Percentiles rank a stretch among this genome's conserved stretches.
phyloP scores from a whole-genome alignment of 805 yeast genomes.

The Metschnikowia bowlesiae region DNA sequence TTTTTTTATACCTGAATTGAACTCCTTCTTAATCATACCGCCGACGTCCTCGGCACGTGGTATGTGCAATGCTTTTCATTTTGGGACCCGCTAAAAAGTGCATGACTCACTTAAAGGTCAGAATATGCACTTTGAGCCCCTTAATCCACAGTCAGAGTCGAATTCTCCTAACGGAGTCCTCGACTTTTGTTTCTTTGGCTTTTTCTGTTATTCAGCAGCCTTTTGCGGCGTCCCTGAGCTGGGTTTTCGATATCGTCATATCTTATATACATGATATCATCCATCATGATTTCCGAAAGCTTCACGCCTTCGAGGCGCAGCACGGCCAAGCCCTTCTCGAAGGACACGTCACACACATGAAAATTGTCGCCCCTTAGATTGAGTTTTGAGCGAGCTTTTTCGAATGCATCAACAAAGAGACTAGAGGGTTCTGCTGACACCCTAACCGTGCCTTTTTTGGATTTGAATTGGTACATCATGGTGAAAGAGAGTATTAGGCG shows the following conservation, averaged over 20 bases:
- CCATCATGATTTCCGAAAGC: slow-evolving; percentile 45
- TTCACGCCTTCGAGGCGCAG: slow-evolving; percentile 32
- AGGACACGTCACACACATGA: slow-evolving; percentile 43
- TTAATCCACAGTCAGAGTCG: no score
- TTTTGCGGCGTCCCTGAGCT: no score
- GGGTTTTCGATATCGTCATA: slow-evolving; percentile 19
- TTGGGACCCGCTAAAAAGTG: no score
- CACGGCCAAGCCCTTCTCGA: slow-evolving; percentile 39
- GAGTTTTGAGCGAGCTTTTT: slow-evolving; percentile 30
- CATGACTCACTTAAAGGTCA: no score
- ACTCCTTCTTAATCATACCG: no score
- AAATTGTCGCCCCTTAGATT: slow-evolving; percentile 9
- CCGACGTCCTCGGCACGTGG: no score
- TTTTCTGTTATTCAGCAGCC: no score
- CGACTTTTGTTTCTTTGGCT: no score
- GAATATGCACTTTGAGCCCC: no score
- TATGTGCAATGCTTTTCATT: no score
- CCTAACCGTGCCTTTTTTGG: slow-evolving; percentile 80
- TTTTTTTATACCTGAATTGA: no score
- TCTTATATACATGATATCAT: slow-evolving; percentile 49
- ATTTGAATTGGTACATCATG: slow-evolving; percentile 62
- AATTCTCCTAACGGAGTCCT: no score
- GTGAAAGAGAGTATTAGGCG: neutral
- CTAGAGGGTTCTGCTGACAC: slow-evolving; percentile 46
- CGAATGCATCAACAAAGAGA: slow-evolving; percentile 43